A percentile compares a stretch with the other conserved stretches of the same genome.
Conservation (phyloP, 108 stramenopile species). For the Nitzschia sp. region DNA sequence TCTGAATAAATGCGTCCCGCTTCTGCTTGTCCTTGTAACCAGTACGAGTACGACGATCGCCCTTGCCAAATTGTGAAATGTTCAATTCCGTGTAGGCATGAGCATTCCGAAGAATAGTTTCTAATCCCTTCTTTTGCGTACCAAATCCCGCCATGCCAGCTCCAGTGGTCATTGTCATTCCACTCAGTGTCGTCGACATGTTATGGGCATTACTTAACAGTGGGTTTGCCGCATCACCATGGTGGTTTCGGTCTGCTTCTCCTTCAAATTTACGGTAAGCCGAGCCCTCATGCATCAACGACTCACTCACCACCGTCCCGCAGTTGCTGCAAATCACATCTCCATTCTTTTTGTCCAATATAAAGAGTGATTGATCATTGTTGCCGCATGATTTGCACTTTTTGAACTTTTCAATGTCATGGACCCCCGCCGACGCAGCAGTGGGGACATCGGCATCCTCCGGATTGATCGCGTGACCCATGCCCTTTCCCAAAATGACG, state of each 20-base stretch:
- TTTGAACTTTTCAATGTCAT: constrained; percentile 65
- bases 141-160: constrained; percentile 77
- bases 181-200: constrained; percentile 77
- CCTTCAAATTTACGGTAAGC: constrained; percentile 90
- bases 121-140: constrained; percentile 46
- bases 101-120: constrained; percentile 79
- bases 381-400: constrained; percentile 83
- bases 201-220: constrained; percentile 81
- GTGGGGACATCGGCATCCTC: constrained; percentile 52
- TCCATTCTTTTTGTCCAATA: constrained; percentile 84
- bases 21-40: constrained; percentile 94
- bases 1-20: constrained; percentile 71
- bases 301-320: constrained; percentile 82
- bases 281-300: constrained; percentile 86
- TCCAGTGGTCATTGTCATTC: constrained; percentile 59
- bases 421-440: constrained; percentile 41
- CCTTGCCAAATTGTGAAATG: constrained; percentile 86
- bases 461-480: constrained; percentile 36
- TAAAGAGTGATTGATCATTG: constrained; percentile 80
- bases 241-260: constrained; percentile 89
- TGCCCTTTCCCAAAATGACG: constrained; percentile 76
- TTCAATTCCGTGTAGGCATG: constrained; percentile 88
- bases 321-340: constrained; percentile 84
- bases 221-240: constrained; percentile 84
- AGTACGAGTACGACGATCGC: constrained; percentile 79